A percentile compares a stretch with the other conserved stretches of the same genome.
Evolutionary conservation across 1,139 yeast species (phyloP).

Genomic region (Yamadazyma songkhlaensis): DNA sequence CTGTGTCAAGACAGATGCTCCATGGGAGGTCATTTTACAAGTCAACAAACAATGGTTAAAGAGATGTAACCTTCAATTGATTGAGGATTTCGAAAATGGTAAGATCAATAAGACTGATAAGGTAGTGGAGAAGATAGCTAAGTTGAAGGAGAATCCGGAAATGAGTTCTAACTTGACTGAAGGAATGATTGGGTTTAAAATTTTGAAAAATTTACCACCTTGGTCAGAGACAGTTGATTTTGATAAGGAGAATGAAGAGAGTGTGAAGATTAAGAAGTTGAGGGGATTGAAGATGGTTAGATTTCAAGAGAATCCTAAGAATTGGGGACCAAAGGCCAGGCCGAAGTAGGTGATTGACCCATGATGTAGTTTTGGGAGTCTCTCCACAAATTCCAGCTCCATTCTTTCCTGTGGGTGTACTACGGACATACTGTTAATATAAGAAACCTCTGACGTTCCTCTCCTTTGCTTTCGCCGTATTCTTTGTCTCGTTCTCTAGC

Average conservation of each 20-base stretch:
- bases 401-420: too few species aligned
- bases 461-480: too few species aligned
- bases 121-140: constrained; percentile 21
- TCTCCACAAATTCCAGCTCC: too few species aligned
- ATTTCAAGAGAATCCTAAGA: constrained; percentile 88
- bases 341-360: constrained; percentile 28
- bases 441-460: too few species aligned
- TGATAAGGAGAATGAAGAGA: constrained; percentile 48
- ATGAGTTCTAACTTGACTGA: constrained; percentile 36
- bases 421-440: too few species aligned
- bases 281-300: constrained; percentile 79
- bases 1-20: constrained; percentile 86
- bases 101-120: constrained; percentile 30
- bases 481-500: too few species aligned
- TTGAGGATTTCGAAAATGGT: constrained; percentile 24
- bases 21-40: constrained; percentile 75
- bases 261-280: constrained; percentile 53
- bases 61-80: constrained; percentile 31
- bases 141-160: constrained; percentile 24
- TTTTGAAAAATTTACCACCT: constrained; percentile 50
- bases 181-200: constrained; percentile 58
- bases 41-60: constrained; percentile 68
- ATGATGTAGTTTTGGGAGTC: too few species aligned
- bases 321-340: constrained; percentile 95
- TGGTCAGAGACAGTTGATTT: constrained; percentile 46